A percentile compares a stretch with the other conserved stretches of the same genome.
These are phyloP conservation scores for Thyridium curvatum DNA, from an alignment of 2,329 filamentous ascomycete genomes.

Conservation along the genomic window DNA sequence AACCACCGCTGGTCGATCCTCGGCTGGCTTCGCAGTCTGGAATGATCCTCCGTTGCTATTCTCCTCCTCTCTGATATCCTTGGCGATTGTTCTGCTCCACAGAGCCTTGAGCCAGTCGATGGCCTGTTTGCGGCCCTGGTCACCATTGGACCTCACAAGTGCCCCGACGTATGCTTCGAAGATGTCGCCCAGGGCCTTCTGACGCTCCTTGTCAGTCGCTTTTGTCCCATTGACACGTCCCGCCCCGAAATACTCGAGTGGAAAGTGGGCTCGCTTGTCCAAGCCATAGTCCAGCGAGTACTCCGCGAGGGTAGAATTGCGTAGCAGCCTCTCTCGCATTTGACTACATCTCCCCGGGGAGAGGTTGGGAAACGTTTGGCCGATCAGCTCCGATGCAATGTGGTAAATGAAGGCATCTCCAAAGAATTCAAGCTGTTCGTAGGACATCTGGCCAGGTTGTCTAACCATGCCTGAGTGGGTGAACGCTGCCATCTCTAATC, in stretches of 20 bases:
- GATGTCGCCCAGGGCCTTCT: slow-evolving; percentile 76
- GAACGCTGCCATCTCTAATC: slow-evolving; percentile 55
- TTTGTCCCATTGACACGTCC: slow-evolving; percentile 28
- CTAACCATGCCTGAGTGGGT: slow-evolving; percentile 52
- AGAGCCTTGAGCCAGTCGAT: slow-evolving; percentile 68
- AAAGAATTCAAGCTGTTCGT: slow-evolving; percentile 83
- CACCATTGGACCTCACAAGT: slow-evolving; percentile 61
- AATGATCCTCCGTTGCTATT: slow-evolving; percentile 11
- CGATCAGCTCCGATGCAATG: slow-evolving; percentile 69
- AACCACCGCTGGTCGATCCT: slow-evolving; percentile 1
- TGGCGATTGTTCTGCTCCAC: slow-evolving; percentile 61
- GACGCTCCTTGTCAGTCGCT: slow-evolving; percentile 44
- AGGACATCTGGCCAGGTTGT: slow-evolving; percentile 40
- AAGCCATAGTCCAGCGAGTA: slow-evolving; percentile 69
- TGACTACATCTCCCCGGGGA: slow-evolving; percentile 66
- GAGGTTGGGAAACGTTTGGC: slow-evolving; percentile 60
- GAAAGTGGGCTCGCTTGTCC: slow-evolving; percentile 55
- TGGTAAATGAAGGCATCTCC: slow-evolving; percentile 75
- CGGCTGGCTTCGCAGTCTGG: slow-evolving; percentile 10
- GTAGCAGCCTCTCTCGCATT: slow-evolving; percentile 71
- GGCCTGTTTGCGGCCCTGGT: slow-evolving; percentile 53
- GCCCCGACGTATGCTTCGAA: slow-evolving; percentile 90
- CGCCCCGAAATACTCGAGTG: slow-evolving; percentile 31
- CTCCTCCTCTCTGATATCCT: slow-evolving; percentile 44
- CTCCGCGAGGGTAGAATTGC: slow-evolving; percentile 68